Conservation (phyloP, 305 asterid genomes). For the Euphrasia arctica region DNA sequence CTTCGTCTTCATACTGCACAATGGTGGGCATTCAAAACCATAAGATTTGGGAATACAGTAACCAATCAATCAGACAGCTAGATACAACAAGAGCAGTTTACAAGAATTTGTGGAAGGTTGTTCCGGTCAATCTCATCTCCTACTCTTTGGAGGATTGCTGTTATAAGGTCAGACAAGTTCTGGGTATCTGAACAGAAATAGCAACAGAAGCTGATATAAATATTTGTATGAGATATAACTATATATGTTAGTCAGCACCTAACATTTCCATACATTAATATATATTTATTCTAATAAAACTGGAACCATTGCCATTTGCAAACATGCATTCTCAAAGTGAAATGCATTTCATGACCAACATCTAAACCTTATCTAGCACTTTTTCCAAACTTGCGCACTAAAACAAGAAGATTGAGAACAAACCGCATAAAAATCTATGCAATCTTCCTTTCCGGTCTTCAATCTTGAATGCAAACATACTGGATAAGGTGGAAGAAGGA, state of each 20-base stretch:
- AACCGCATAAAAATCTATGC: constrained; percentile 93
- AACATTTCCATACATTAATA: neutral
- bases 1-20: constrained; percentile 93
- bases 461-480: constrained; percentile 78
- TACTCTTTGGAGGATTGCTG: constrained; percentile 90
- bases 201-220: neutral
- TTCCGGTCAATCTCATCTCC: constrained; percentile 86
- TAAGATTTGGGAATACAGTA: constrained; percentile 25
- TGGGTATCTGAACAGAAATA: constrained; percentile 53
- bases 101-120: constrained; percentile 92
- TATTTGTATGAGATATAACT: neutral
- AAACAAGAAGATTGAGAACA: constrained; percentile 26
- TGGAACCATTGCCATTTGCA: neutral
- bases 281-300: neutral
- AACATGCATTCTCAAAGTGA: constrained; percentile 9
- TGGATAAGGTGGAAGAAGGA: constrained; percentile 57
- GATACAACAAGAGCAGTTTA: constrained; percentile 23
- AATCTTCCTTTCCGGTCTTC: constrained; percentile 85
- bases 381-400: neutral
- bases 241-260: neutral
- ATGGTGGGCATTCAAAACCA: constrained; percentile 24
- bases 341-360: constrained; percentile 6
- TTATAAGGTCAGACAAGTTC: constrained; percentile 68
- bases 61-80: neutral
- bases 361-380: neutral